Evolutionary conservation across 176 grass and related monocot species (phyloP).

Genomic region (Rhynchospora pubera): DNA sequence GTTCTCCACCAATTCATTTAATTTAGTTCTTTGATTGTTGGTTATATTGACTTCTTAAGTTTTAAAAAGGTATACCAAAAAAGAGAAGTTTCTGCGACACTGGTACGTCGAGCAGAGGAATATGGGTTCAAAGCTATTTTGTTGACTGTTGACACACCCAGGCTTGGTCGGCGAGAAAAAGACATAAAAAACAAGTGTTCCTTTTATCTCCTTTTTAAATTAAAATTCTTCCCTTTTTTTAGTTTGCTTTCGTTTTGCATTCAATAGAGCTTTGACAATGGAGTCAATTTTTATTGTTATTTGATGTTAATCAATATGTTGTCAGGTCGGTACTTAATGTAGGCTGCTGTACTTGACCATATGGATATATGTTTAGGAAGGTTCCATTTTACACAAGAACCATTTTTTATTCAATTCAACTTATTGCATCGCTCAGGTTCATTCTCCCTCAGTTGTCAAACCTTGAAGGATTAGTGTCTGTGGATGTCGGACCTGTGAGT

Average conservation of each 20-base stretch:
- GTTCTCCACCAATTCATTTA: neutral
- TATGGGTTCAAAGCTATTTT: slow-evolving; percentile 78
- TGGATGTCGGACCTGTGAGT: slow-evolving; percentile 39
- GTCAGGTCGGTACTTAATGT: neutral
- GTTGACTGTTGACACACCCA: slow-evolving; percentile 79
- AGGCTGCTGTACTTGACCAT: neutral
- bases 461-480: slow-evolving; percentile 53
- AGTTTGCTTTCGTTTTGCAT: neutral
- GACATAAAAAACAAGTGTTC: slow-evolving; percentile 83
- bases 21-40: neutral
- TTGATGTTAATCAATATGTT: neutral
- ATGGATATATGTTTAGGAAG: neutral
- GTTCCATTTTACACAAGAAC: neutral
- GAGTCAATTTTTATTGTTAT: slow-evolving; percentile 5
- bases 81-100: slow-evolving; percentile 51
- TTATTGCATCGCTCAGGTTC: slow-evolving; percentile 37
- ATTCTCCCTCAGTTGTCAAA: slow-evolving; percentile 26
- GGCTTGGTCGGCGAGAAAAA: slow-evolving; percentile 67
- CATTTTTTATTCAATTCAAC: neutral
- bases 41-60: slow-evolving; percentile 5
- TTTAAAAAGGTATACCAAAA: slow-evolving; percentile 53
- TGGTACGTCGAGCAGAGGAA: slow-evolving; percentile 59
- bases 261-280: neutral
- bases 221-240: neutral
- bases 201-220: neutral